These are phyloP conservation scores for Nannizzia gypsea DNA, from an alignment of 2,329 filamentous ascomycete genomes.

Conservation along the genomic window DNA sequence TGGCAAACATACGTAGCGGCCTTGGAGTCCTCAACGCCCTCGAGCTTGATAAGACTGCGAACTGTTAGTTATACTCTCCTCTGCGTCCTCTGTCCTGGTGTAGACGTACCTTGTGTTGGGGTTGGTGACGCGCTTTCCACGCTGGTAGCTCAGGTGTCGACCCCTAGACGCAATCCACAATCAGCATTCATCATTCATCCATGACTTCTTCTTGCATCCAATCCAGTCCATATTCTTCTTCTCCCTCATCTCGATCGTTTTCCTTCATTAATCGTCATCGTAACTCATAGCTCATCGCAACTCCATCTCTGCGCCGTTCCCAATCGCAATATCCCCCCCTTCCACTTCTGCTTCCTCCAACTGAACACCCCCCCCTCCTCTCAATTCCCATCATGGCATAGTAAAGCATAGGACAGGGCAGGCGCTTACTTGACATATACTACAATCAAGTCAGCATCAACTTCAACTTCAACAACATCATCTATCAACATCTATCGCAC, in stretches of 20 bases:
- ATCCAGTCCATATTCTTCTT: background rate
- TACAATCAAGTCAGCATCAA: constrained; percentile 23
- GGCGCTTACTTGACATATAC: constrained; percentile 81
- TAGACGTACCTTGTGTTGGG: constrained; percentile 55
- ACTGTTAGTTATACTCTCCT: background rate
- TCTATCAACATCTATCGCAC: background rate
- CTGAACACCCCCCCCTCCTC: no score
- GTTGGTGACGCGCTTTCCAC: constrained; percentile 83
- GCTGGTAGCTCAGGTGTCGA: constrained; percentile 96
- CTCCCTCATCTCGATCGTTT: background rate
- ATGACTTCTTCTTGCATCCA: background rate
- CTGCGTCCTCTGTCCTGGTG: background rate
- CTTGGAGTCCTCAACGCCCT: constrained; percentile 85
- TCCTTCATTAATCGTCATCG: no score
- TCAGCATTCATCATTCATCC: constrained; percentile 16
- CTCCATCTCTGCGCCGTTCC: background rate
- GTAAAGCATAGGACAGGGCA: constrained; percentile 10
- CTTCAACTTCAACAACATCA: no score
- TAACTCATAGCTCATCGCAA: no score
- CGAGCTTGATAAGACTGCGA: constrained; percentile 82
- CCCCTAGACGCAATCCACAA: constrained; percentile 48
- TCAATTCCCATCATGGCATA: background rate
- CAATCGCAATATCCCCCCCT: background rate
- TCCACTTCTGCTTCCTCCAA: no score
- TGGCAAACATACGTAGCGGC: constrained; percentile 60